These are phyloP conservation scores for Pseudozyma sp. DNA, from an alignment of 1,284 basidiomycete genomes.

Conservation along the genomic window DNA sequence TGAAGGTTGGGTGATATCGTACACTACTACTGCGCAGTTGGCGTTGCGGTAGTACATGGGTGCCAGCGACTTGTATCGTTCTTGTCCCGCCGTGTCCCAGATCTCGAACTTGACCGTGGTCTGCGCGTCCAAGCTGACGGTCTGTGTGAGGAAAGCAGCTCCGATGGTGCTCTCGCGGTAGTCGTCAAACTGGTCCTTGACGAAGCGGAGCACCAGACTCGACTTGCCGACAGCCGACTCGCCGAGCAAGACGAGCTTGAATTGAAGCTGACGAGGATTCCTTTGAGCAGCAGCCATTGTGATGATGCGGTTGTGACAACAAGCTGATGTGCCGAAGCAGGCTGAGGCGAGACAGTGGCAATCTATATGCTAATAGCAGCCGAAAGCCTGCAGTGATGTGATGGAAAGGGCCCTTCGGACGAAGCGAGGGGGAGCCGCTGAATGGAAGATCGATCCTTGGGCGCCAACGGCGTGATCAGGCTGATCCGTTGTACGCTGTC, in stretches of 20 bases:
- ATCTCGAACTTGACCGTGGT: constrained; percentile 97
- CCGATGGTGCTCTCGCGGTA: constrained; percentile 78
- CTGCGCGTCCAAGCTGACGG: constrained; percentile 87
- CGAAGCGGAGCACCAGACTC: constrained; percentile 92
- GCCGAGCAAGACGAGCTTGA: constrained; percentile 71
- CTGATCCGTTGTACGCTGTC: no score
- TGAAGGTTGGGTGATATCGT: constrained; percentile 66
- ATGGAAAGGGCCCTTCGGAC: no score
- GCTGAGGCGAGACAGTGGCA: neutral
- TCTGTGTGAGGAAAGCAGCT: constrained; percentile 94
- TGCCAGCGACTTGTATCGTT: constrained; percentile 76
- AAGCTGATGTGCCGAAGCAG: neutral
- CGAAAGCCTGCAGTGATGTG: no score
- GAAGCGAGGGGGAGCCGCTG: no score
- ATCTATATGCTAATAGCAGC: no score
- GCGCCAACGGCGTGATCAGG: no score
- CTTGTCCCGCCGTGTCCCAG: constrained; percentile 87
- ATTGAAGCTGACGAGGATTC: constrained; percentile 51
- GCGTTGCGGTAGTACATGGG: constrained; percentile 69
- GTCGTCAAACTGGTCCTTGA: constrained; percentile 97
- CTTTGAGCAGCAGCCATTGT: constrained; percentile 42
- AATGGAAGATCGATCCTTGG: no score
- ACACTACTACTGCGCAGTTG: constrained; percentile 67
- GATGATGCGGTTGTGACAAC: neutral
- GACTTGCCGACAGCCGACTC: constrained; percentile 98